Evolutionary conservation across 2,329 filamentous ascomycete species (phyloP).

Genomic region (Aspergillus fumigatiaffinis): DNA sequence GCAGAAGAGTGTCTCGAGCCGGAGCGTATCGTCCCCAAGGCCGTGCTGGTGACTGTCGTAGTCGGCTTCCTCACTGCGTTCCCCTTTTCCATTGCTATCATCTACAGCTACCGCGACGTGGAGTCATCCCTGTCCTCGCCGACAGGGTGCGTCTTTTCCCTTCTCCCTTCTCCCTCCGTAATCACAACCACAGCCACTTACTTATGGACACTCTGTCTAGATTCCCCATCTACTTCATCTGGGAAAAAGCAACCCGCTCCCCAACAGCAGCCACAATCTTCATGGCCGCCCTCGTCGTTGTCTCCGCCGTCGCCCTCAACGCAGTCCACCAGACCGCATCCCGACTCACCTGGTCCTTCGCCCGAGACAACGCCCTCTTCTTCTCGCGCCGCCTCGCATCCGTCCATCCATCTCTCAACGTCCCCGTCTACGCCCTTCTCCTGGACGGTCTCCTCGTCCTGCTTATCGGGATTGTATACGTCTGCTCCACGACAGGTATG

Average conservation of each 20-base stretch:
- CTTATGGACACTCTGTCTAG: background rate
- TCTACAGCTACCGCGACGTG: conserved; percentile 17
- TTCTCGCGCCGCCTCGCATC: conserved; percentile 17
- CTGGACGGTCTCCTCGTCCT: conserved; percentile 14
- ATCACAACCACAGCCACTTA: background rate
- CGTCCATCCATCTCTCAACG: conserved; percentile 10
- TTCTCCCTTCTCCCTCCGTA: too few relatives aligned
- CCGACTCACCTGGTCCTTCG: conserved; percentile 32
- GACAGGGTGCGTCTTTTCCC: conserved; percentile 11
- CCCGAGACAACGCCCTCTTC: conserved; percentile 29
- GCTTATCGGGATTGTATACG: conserved; percentile 19
- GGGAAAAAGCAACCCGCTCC: conserved; percentile 20
- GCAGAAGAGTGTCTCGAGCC: conserved; percentile 22
- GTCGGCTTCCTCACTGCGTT: conserved; percentile 21
- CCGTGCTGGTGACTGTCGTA: conserved; percentile 15
- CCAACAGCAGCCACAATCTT: conserved; percentile 18
- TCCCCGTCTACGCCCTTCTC: conserved; percentile 15
- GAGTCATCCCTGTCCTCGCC: conserved; percentile 10
- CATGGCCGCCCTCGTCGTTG: conserved; percentile 14
- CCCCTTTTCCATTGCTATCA: conserved; percentile 17
- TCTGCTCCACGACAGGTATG: conserved; percentile 19
- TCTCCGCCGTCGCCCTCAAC: conserved; percentile 18
- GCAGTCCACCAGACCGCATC: conserved; percentile 26
- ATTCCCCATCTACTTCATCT: conserved; percentile 21
- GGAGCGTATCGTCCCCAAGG: conserved; percentile 19